Evolutionary conservation across 805 yeast genomes (phyloP).

Genomic region (Lachancea cidri): DNA sequence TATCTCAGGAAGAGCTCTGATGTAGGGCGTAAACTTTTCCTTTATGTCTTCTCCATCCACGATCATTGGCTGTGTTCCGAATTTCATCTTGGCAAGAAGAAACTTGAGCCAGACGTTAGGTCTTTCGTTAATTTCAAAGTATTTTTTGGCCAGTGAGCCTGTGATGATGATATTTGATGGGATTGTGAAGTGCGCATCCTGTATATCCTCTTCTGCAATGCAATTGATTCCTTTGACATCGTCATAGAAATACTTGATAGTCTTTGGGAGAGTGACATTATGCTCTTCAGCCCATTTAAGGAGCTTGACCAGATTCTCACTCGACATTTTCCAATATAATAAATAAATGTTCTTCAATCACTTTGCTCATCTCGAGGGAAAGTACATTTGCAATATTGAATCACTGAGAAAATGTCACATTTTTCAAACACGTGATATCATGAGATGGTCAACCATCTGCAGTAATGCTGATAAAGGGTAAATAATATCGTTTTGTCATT

Average conservation of each 20-base stretch:
- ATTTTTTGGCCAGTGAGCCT: conserved; percentile 19
- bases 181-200: conserved; percentile 26
- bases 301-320: conserved; percentile 8
- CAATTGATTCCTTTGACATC: conserved; percentile 37
- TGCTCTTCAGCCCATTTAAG: conserved; percentile 36
- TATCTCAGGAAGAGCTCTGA: conserved; percentile 44
- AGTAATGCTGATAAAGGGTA: too few species aligned
- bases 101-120: conserved; percentile 36
- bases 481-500: too few species aligned
- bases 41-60: conserved; percentile 19
- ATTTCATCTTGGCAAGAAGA: conserved; percentile 40
- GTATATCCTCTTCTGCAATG: conserved; percentile 19
- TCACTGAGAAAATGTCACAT: too few species aligned
- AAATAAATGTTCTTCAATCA: too few species aligned
- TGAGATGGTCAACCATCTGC: too few species aligned
- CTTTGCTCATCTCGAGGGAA: too few species aligned
- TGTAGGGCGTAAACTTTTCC: conserved; percentile 39
- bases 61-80: conserved; percentile 18
- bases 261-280: conserved; percentile 34
- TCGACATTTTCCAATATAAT: background rate
- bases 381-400: too few species aligned
- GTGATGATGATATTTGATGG: conserved; percentile 30
- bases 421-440: too few species aligned
- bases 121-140: conserved; percentile 20
- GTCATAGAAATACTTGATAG: conserved; percentile 32